phyloP scores from a whole-genome alignment of 306 rosid species.

The Hippophae tibetana region DNA sequence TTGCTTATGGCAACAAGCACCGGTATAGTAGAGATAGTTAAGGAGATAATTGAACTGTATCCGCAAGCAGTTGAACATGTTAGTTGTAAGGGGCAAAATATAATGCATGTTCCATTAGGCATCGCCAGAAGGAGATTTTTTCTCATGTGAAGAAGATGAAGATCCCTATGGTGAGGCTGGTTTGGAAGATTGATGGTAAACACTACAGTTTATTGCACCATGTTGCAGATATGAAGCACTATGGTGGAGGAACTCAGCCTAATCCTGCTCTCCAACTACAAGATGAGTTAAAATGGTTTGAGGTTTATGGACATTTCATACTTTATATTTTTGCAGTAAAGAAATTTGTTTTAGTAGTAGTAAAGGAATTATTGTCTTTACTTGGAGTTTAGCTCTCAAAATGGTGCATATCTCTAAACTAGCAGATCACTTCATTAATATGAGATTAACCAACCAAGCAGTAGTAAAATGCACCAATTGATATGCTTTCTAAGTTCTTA shows the following conservation, averaged over 20 bases:
- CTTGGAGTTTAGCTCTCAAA: no score
- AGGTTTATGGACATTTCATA: background rate
- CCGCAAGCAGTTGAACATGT: constrained; percentile 17
- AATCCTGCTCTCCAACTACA: constrained; percentile 1
- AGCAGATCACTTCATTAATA: no score
- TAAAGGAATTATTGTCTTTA: background rate
- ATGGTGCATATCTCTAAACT: no score
- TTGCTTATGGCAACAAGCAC: constrained; percentile 36
- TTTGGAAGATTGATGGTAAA: background rate
- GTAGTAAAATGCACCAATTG: no score
- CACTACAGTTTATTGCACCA: constrained; percentile 15
- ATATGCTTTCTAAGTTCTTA: no score
- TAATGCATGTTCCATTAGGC: constrained; percentile 22
- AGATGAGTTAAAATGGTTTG: constrained; percentile 1
- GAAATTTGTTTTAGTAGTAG: background rate
- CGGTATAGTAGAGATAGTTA: constrained; percentile 40
- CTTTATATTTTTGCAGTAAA: background rate
- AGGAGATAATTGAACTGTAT: constrained; percentile 7
- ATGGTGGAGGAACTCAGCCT: background rate
- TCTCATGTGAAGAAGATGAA: background rate
- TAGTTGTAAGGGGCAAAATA: constrained; percentile 2
- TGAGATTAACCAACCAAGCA: no score
- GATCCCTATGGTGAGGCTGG: background rate
- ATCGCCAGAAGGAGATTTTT: constrained; percentile 22
- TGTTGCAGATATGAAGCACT: background rate